phyloP scores from a whole-genome alignment of 306 rosid genomes.

The Arachis stenosperma region DNA sequence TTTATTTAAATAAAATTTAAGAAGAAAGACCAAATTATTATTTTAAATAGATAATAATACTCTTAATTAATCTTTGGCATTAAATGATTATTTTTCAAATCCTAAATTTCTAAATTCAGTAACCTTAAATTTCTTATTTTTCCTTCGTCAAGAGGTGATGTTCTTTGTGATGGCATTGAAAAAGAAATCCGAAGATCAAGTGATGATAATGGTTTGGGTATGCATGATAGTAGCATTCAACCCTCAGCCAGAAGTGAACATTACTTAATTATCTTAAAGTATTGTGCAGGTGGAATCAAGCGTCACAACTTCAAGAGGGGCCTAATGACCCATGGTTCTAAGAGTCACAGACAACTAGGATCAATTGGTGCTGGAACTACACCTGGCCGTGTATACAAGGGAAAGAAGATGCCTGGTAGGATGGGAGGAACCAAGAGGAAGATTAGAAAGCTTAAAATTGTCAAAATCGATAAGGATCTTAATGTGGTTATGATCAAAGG shows the following conservation, averaged over 20 bases:
- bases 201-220: neutral
- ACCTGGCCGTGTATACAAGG: slow-evolving; percentile 84
- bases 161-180: too few species aligned
- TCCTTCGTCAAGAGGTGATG: too few species aligned
- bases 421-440: slow-evolving; percentile 95
- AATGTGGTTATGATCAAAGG: slow-evolving; percentile 93
- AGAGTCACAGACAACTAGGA: slow-evolving; percentile 91
- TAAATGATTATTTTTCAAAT: too few species aligned
- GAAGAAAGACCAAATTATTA: too few species aligned
- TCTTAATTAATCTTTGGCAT: too few species aligned
- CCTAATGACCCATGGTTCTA: slow-evolving; percentile 90
- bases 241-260: neutral
- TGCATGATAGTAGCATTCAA: neutral
- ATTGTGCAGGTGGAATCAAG: slow-evolving; percentile 79
- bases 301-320: slow-evolving; percentile 86
- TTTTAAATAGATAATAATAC: too few species aligned
- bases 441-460: slow-evolving; percentile 92
- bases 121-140: too few species aligned
- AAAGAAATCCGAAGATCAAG: too few species aligned
- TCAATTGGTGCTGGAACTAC: slow-evolving; percentile 98
- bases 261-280: neutral
- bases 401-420: slow-evolving; percentile 99
- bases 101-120: too few species aligned
- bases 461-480: slow-evolving; percentile 83
- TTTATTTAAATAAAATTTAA: too few species aligned